Evolutionary conservation across 352 stramenopile species (phyloP).

Genomic region (Globisporangium alternatum): DNA sequence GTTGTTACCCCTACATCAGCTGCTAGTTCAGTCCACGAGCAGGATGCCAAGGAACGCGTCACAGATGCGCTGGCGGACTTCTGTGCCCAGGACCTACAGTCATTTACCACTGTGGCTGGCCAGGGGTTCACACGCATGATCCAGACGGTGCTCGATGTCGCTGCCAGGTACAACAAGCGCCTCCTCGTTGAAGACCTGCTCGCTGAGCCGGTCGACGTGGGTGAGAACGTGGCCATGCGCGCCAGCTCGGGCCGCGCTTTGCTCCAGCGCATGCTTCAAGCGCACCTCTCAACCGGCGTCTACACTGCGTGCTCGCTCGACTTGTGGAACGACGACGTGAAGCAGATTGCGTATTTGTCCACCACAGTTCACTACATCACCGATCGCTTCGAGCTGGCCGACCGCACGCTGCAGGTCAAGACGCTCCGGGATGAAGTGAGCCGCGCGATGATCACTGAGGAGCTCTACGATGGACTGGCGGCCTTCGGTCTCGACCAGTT

Average conservation of each 20-base stretch:
- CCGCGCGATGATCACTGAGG: neutral
- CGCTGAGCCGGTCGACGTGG: neutral
- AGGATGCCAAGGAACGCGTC: neutral
- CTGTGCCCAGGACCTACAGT: neutral
- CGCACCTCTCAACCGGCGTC: conserved; percentile 1
- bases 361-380: neutral
- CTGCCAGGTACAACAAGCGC: neutral
- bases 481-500: neutral
- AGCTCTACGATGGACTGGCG: neutral
- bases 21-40: neutral
- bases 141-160: conserved; percentile 2
- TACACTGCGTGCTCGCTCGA: neutral
- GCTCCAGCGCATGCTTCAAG: neutral
- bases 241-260: neutral
- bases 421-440: neutral
- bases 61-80: neutral
- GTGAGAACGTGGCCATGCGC: neutral
- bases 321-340: neutral
- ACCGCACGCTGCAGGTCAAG: neutral
- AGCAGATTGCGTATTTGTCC: neutral
- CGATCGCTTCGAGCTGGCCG: neutral
- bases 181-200: neutral
- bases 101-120: neutral
- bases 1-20: no score
- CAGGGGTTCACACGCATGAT: neutral